Conservation (phyloP, 331 rosid genomes). For the Malus hybrid region DNA sequence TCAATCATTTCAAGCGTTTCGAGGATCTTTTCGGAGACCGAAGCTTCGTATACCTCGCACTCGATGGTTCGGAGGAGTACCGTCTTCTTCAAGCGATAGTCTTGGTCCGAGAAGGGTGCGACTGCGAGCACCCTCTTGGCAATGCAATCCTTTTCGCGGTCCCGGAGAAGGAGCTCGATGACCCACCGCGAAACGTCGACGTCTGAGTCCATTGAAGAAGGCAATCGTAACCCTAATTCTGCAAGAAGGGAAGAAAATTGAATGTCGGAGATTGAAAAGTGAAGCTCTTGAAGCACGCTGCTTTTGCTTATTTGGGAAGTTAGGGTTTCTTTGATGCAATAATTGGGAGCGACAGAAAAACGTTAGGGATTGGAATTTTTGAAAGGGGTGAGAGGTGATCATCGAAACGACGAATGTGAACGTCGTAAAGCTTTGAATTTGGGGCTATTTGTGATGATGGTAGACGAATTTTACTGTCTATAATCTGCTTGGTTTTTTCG, state of each 20-base stretch:
- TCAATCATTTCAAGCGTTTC: constrained; percentile 40
- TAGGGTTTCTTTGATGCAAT: neutral
- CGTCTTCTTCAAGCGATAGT: constrained; percentile 42
- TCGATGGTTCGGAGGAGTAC: constrained; percentile 52
- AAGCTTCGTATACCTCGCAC: constrained; percentile 24
- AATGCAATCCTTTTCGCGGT: constrained; percentile 26
- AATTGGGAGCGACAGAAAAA: neutral
- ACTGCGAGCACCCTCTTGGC: constrained; percentile 17
- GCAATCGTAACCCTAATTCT: neutral
- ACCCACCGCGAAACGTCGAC: constrained; percentile 41
- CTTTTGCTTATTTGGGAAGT: neutral
- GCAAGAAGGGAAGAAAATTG: neutral
- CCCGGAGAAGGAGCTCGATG: constrained; percentile 48
- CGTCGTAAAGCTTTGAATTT: neutral
- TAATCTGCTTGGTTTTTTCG: neutral
- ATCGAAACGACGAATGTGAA: neutral
- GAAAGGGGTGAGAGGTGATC: neutral
- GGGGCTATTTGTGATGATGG: neutral
- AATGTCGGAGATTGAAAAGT: neutral
- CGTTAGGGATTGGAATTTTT: neutral
- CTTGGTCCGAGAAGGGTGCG: constrained; percentile 32
- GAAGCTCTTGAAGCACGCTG: neutral
- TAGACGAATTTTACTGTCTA: neutral
- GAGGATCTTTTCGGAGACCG: constrained; percentile 34
- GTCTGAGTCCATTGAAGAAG: constrained; percentile 18